Evolutionary conservation across 176 grass and related monocot species (phyloP), one percentile per base, ranked within the genome.

Genomic region (Avena eriantha): DNA sequence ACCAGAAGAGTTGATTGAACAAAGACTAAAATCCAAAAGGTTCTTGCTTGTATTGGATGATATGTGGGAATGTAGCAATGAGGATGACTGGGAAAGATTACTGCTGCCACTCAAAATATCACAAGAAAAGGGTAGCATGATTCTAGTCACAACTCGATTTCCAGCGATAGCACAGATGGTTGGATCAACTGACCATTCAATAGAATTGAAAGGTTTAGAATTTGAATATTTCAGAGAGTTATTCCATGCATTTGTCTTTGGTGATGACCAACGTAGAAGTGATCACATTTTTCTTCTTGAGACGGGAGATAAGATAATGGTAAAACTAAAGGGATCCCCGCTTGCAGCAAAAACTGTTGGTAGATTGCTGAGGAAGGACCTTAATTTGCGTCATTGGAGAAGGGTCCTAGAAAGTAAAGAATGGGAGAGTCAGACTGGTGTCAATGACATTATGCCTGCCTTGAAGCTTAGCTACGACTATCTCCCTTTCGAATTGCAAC

Each of bases 1-100:
- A n/a, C 9, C 2, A 16, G 21, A 82, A 61, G 68, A 81, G 36
- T 2, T 19, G 9, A 85, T 86, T 12, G 19, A n/a, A 22, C 4
- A 26, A 23, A 86, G 67, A 77, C 22, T 82, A 26, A 67, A 68
- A 12, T 13, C 23, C 4, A 50, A 82, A 10, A 6, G 7, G 0
- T 77, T 90, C 18, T 68, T 90, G 54, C 14, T 90, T 58, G 59
- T 90, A 0, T 19, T 90, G 8, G 88, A 90, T 82, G 88, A 90
- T 59, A 58, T 90, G 0, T 90, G 88, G 88, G 16, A 3, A 23
- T 84, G 5, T 50, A 35, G 35, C 21, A 31, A 39, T 0, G 67
- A 73, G 33, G 70, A 60, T 10, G 70, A 69, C 21, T 90, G 88
- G 78, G 3, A 29, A 26, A 81, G 5, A 10, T 18, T 90, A 4